Evolutionary conservation across 1,284 basidiomycete species (phyloP), one percentile per base, ranked within the genome.

Genomic region (Ganoderma meredithae): DNA sequence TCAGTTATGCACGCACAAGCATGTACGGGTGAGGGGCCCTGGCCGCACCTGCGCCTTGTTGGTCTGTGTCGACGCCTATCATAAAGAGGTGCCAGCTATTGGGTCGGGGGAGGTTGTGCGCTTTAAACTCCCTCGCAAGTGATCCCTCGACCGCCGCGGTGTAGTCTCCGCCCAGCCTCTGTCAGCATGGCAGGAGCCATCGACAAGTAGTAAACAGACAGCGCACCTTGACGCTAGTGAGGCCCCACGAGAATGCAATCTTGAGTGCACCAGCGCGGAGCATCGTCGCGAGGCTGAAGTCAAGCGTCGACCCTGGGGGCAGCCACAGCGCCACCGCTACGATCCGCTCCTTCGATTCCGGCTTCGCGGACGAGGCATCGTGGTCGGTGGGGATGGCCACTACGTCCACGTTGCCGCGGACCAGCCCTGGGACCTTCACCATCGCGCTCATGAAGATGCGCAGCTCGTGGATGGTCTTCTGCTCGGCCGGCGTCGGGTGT

Each of bases 1-100:
- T 52, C 12, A 52, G 47, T 1, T 0, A 52, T 27, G 31, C 31
- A 31, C 17, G 47, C 22, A 25, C 12, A 5, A 31, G 31, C 31
- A 31, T 31, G 31, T 31, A 31, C 31, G 31, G 31, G 31, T 31
- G 31, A 31, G 3, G 5, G 5, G 31, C 31, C 31, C 31, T 31
- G 31, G 31, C 31, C 8, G 55, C 15, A 60, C 58, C 58, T 60
- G 39, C 36, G 22, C 58, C 58, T n/a, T 60, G 39, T 6, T 60
- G 22, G 7, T 43, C 39, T 7, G 58, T 39, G 22, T 60, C 39
- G n/a, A 60, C 58, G 39, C 22, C 58, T n/a, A 60, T 40, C 39
- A 25, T n/a, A 12, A n/a, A 41, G 22, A 60, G n/a, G 40, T 60
- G 58, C 58, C 58, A 60, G 15, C 36, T 41, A 25, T 60, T 40